Evolutionary conservation across 2,329 filamentous ascomycete genomes (phyloP).

Genomic region (Pseudogymnoascus sp.): DNA sequence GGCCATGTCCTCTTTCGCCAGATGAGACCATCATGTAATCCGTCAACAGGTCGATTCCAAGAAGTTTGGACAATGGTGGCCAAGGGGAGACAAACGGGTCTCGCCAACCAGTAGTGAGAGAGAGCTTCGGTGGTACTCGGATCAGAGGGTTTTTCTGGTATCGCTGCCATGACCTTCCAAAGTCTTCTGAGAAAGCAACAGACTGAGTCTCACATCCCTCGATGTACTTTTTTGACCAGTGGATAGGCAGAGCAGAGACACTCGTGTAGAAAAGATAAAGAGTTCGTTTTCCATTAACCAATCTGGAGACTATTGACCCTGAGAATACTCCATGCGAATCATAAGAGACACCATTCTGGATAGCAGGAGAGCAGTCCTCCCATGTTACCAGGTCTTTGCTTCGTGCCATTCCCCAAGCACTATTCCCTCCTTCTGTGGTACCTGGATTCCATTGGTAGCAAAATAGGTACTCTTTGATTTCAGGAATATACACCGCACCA

Average conservation of each 20-base stretch:
- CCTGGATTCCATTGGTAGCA: not conserved
- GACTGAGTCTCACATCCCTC: conserved; percentile 20
- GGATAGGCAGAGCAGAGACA: conserved; percentile 18
- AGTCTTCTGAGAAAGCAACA: conserved; percentile 19
- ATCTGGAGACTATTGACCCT: conserved; percentile 16
- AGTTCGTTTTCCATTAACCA: conserved; percentile 15
- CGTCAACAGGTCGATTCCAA: conserved; percentile 9
- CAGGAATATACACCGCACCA: not conserved
- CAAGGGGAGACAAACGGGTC: conserved; percentile 20
- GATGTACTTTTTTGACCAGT: conserved; percentile 19
- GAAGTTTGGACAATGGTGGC: conserved; percentile 14
- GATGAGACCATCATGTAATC: conserved; percentile 20
- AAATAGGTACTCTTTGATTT: not conserved
- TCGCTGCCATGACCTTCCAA: conserved; percentile 18
- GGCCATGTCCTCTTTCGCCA: conserved; percentile 12
- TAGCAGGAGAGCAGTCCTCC: not conserved
- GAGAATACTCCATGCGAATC: conserved; percentile 20
- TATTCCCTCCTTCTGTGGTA: not conserved
- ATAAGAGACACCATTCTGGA: conserved; percentile 14
- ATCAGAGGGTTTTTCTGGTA: conserved; percentile 17
- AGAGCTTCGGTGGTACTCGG: conserved; percentile 13
- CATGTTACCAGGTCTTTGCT: not conserved
- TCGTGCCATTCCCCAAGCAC: not conserved
- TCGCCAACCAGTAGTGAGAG: conserved; percentile 18
- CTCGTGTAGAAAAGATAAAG: conserved; percentile 21